These are phyloP conservation scores for Nemania sp. DNA, from an alignment of 2,329 filamentous ascomycete genomes.

Conservation along the genomic window DNA sequence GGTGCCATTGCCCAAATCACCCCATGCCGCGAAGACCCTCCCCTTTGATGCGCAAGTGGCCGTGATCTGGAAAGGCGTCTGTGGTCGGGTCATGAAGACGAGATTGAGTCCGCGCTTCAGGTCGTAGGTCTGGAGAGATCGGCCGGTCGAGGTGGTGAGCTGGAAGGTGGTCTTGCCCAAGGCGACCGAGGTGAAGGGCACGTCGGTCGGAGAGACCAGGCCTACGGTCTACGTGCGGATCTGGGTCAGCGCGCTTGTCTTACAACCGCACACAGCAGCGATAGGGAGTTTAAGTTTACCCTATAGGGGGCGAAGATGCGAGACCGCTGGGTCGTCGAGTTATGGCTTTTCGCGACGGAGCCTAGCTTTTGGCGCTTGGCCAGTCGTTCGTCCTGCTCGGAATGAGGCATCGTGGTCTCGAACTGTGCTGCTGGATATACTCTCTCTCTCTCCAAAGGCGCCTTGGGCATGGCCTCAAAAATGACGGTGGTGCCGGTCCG, in stretches of 20 bases:
- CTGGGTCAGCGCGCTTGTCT: slow-evolving; percentile 10
- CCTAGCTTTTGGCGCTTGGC: slow-evolving; percentile 77
- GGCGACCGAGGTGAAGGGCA: slow-evolving; percentile 88
- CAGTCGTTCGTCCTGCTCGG: slow-evolving; percentile 63
- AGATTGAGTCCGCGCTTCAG: slow-evolving; percentile 87
- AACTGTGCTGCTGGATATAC: not conserved
- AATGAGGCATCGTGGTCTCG: slow-evolving; percentile 57
- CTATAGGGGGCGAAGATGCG: slow-evolving; percentile 92
- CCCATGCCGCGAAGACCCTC: slow-evolving; percentile 88
- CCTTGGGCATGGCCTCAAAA: not conserved
- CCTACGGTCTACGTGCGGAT: slow-evolving; percentile 73
- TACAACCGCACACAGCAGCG: not conserved
- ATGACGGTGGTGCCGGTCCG: not conserved
- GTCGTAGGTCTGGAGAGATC: slow-evolving; percentile 93
- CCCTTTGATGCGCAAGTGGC: slow-evolving; percentile 88
- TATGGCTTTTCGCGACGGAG: slow-evolving; percentile 45
- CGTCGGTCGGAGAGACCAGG: slow-evolving; percentile 84
- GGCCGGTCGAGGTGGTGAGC: slow-evolving; percentile 92
- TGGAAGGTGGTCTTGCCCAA: slow-evolving; percentile 95
- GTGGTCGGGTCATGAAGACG: slow-evolving; percentile 89
- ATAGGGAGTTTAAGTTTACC: slow-evolving; percentile 55
- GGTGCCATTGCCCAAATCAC: slow-evolving; percentile 56
- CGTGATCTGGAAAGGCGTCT: slow-evolving; percentile 84
- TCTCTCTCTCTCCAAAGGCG: not conserved
- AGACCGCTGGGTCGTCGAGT: slow-evolving; percentile 59